phyloP scores from a whole-genome alignment of 345 rosid genomes.

The Eucalyptus camaldulensis region DNA sequence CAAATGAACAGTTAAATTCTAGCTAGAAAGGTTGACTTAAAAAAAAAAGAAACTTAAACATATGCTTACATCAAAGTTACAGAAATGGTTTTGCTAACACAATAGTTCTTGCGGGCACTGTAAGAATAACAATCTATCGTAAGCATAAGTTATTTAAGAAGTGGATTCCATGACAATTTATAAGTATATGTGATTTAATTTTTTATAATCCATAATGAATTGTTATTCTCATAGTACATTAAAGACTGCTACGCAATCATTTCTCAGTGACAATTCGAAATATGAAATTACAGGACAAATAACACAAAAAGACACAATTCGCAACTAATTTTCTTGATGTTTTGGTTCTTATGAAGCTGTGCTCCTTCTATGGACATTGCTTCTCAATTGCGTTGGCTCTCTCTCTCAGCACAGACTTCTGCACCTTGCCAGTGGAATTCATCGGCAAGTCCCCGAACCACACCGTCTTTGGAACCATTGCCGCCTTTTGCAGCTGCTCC shows the following conservation, averaged over 20 bases:
- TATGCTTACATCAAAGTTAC: neutral
- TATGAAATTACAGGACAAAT: neutral
- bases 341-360: neutral
- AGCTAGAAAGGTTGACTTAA: neutral
- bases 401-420: constrained; percentile 25
- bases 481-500: constrained; percentile 3
- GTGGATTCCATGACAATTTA: no score
- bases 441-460: constrained; percentile 33
- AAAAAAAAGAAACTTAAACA: neutral
- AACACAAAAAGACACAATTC: neutral
- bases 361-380: neutral
- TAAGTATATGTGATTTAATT: no score
- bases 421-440: constrained; percentile 38
- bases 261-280: neutral
- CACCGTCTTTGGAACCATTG: constrained; percentile 20
- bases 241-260: no score
- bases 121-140: no score
- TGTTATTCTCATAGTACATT: no score
- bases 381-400: constrained; percentile 10
- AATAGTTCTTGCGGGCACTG: no score
- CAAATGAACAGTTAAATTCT: neutral
- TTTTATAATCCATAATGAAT: rapidly evolving
- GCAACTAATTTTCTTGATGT: neutral
- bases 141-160: no score
- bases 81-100: neutral